Evolutionary conservation across 2,329 filamentous ascomycete species (phyloP), one percentile per base, ranked within the genome.

Genomic region (Daldinia sp.): DNA sequence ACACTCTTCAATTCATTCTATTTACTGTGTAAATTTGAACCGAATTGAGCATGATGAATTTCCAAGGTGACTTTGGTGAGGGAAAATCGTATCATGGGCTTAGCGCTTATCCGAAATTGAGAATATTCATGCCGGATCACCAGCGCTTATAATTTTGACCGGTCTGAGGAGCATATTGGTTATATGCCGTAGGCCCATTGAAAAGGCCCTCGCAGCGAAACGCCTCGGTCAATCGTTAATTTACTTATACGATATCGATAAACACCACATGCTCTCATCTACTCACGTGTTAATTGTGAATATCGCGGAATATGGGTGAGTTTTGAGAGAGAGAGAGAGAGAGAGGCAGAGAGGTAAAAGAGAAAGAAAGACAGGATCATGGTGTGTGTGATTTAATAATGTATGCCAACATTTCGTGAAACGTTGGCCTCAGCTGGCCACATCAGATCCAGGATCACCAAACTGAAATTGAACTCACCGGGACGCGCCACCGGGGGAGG

Each of bases 381-480:
- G 46, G 46, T 51, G 46, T 51, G 46, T 51, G 15, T 51, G 46
- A 51, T 51, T 35, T 35, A 35, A 35, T 51, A 51, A 33, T 39
- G 44, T 55, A 63, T 67, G 35, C 48, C 33, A 42, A 33, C 56
- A n/a, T 42, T 46, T 44, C 39, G 62, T 65, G 55, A 48, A 65
- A 60, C 56, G 53, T 54, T 42, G 55, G 51, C 4, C 42, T 26
- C 46, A 35, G 42, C 35, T 37, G 28, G n/a, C 42, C 50, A 23
- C 55, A 13, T 51, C 15, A 35, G 15, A 63, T 39, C 54, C 42
- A 58, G 48, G 46, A 39, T 35, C 46, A 6, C 46, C 7, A 51
- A 33, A 18, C 10, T 30, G 46, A 51, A 51, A 48, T 48, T 51
- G 26, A 51, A 51, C 26, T 51, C 46, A 51, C 26, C 23, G 44